Evolutionary conservation across 78 protist genomes (phyloP), one percentile per base, ranked within the genome.

Genomic region (Dictyostelium brefeldianum): DNA sequence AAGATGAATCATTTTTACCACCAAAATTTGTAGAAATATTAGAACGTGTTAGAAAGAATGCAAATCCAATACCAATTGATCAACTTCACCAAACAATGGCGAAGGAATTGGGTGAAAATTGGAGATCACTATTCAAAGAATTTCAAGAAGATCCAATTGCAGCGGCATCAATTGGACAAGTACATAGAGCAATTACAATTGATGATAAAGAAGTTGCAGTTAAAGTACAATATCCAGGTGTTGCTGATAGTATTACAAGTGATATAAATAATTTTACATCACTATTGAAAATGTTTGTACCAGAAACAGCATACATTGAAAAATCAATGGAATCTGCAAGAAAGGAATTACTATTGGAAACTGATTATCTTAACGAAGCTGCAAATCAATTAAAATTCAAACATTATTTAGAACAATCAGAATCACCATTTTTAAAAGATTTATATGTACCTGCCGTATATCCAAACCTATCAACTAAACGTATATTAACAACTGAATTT

Each of bases 141-240:
- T 97, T 97, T 80, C 96, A 92, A 74, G 89, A 75, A 50, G 53
- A 29, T 51, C 98, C 99, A 14, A 50, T 97, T 22, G 99, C 99
- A 0, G 96, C 99, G 0, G 99, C 99, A 31, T 96, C 98, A 2
- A 89, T 97, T 25, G 99, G 99, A 5, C 99, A 97, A 31, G 99
- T 97, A 4, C 97, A 97, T 81, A 62, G 93, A 15, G 98, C 95
- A 12, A 20, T 47, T 20, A 54, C 81, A n/a, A 46, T 9, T 1
- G 95, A 91, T 41, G 98, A 98, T 14, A 27, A n/a, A 8, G 84
- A 85, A 48, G 98, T 93, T 0, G 99, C 97, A 1, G 81, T 98
- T 18, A 98, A 98, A 47, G 92, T 97, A 12, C 98, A 97, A 71
- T 96, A 77, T 43, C 97, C 97, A 2, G 99, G 99, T 59, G 97